phyloP scores from a whole-genome alignment of 1,284 basidiomycete genomes.

The Apiotrichum brassicae region DNA sequence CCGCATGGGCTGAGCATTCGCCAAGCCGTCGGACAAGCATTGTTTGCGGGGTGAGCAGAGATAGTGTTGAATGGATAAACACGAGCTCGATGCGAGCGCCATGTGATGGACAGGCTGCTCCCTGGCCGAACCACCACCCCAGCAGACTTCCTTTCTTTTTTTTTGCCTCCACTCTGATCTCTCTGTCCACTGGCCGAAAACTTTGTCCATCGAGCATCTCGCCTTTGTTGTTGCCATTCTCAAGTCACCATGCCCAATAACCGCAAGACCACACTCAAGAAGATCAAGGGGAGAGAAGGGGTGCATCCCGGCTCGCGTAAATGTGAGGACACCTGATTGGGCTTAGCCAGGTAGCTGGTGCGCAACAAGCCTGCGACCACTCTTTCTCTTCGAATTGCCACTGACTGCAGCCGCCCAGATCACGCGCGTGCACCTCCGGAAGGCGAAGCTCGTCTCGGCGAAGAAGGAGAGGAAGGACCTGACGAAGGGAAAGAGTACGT shows the following conservation, averaged over 20 bases:
- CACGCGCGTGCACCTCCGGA: constrained; percentile 62
- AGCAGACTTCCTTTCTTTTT: no score
- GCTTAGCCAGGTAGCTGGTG: no score
- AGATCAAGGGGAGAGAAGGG: constrained; percentile 45
- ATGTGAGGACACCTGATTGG: no score
- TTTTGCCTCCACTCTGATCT: no score
- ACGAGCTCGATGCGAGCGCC: no score
- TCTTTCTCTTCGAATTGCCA: no score
- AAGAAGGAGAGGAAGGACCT: constrained; percentile 53
- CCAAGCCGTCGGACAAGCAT: constrained; percentile 2
- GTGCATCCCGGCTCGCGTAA: constrained; percentile 46
- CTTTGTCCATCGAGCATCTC: background rate
- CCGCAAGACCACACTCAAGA: constrained; percentile 43
- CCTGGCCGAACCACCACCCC: no score
- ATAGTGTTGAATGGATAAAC: no score
- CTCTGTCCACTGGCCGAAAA: background rate
- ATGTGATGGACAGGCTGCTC: no score
- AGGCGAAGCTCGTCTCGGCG: constrained; percentile 58
- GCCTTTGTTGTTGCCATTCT: constrained; percentile 4
- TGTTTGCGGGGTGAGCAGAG: background rate
- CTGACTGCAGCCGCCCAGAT: constrained; percentile 60
- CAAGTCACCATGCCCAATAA: constrained; percentile 37
- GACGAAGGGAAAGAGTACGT: constrained; percentile 30
- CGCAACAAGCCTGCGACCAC: no score
- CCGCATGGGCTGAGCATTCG: constrained; percentile 3